Evolutionary conservation across 2,329 filamentous ascomycete species (phyloP), one percentile per base, ranked within the genome.

Genomic region (Reticulascus tulasneorum): DNA sequence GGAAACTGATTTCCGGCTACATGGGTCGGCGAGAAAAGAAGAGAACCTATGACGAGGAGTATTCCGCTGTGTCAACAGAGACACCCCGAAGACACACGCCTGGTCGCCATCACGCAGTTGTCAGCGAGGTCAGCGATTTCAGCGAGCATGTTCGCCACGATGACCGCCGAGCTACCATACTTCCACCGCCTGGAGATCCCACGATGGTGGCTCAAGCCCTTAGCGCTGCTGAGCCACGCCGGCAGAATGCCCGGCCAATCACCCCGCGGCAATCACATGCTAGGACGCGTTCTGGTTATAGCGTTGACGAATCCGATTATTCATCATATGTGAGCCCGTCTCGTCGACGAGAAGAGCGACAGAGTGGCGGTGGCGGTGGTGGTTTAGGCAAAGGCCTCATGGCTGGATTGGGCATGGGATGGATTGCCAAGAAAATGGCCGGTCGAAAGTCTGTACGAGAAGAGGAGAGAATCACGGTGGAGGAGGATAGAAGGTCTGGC

Each of bases 381-480:
- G 69, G 69, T 1, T 59, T 70, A n/a, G 72, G 69, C 16, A 77
- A 82, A 46, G 75, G 75, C 2, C 48, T 79, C 11, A 52, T 82
- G 32, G 79, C 75, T 8, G 69, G 80, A 3, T 59, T 86, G 18
- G 83, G 83, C 3, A 65, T 84, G 22, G 84, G 83, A 8, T 85
- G 82, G 66, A 63, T 89, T 30, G 75, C 77, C 7, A 82, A 75
- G 62, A 76, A 77, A 55, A 71, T 84, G 56, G 77, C 73, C 47
- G 70, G 79, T 57, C 62, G 78, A 48, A 63, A 63, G 33, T 54
- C 64, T 40, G 66, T 52, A 42, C 62, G 63, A 35, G 72, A 73
- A 41, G 69, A 70, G 20, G 63, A 72, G 24, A 60, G 66, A 7
- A 23, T 62, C 5, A 35, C 53, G 22, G 62, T 69, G 6, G 56